Percentiles rank a stretch among this genome's conserved stretches.
These are phyloP conservation scores for Suillus clintonianus DNA, from an alignment of 768 basidiomycete genomes.

Conservation along the genomic window DNA sequence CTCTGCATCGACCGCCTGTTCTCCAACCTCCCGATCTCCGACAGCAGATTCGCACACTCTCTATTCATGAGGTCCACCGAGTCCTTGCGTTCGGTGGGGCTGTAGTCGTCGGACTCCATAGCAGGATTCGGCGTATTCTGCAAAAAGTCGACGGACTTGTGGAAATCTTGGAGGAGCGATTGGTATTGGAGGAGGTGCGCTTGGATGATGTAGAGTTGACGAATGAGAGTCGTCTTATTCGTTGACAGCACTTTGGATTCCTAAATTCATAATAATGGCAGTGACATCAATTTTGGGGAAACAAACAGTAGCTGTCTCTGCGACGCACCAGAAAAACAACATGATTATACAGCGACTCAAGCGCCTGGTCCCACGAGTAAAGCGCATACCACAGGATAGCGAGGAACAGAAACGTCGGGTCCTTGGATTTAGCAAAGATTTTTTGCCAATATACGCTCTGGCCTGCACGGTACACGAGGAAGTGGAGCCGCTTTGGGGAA, in stretches of 20 bases:
- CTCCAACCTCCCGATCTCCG: conserved; percentile 50
- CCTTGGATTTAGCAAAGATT: conserved; percentile 29
- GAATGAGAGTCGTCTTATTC: conserved; percentile 43
- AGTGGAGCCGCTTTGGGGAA: conserved; percentile 27
- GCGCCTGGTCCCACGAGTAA: conserved; percentile 63
- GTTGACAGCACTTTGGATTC: conserved; percentile 43
- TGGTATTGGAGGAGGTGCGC: conserved; percentile 60
- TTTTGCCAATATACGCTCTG: conserved; percentile 40
- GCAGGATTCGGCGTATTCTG: conserved; percentile 50
- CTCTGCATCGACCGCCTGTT: conserved; percentile 30
- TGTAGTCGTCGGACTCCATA: conserved; percentile 31
- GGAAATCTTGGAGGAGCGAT: conserved; percentile 55
- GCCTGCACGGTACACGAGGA: conserved; percentile 33
- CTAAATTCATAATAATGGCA: conserved; percentile 33
- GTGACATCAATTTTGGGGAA: too few relatives aligned
- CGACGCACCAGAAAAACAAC: conserved; percentile 52
- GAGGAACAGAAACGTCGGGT: conserved; percentile 36
- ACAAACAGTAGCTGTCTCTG: too few relatives aligned
- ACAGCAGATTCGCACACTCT: conserved; percentile 30
- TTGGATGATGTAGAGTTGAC: conserved; percentile 56
- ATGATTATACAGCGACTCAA: conserved; percentile 53
- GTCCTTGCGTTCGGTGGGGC: background rate
- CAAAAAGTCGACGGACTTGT: conserved; percentile 52
- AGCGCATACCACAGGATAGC: conserved; percentile 58
- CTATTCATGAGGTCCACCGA: conserved; percentile 7